A percentile compares a stretch with the other conserved stretches of the same genome.
phyloP scores from a whole-genome alignment of 148 eudicot genomes.

The Cornus suecica region DNA sequence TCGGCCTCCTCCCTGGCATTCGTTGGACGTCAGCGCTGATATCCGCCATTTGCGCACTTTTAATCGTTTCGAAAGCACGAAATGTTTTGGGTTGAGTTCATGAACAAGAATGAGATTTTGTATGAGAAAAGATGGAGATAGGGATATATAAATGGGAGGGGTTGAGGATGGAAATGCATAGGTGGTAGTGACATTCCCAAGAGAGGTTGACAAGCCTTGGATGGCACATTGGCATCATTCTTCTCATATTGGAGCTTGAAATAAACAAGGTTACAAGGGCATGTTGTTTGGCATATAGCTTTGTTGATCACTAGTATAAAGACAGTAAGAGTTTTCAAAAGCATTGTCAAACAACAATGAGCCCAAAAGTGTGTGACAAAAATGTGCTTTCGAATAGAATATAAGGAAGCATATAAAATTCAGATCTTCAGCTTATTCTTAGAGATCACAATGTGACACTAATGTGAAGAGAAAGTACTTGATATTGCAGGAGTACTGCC shows the following conservation, averaged over 20 bases:
- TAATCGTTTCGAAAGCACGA: not conserved
- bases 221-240: slow-evolving; percentile 5
- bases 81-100: not conserved
- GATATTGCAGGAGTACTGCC: too few relatives aligned
- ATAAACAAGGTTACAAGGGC: not conserved
- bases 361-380: too few relatives aligned
- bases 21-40: slow-evolving; percentile 4
- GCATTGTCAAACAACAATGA: not conserved
- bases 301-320: not conserved
- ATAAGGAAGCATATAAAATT: too few relatives aligned
- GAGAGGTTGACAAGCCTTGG: not conserved
- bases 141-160: not conserved
- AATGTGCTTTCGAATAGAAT: too few relatives aligned
- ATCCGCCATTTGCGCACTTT: slow-evolving; percentile 14
- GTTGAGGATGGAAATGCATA: not conserved
- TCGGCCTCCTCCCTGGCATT: not conserved
- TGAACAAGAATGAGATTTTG: not conserved
- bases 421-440: too few relatives aligned
- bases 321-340: not conserved
- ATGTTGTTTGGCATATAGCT: not conserved
- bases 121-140: not conserved
- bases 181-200: not conserved
- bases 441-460: too few relatives aligned
- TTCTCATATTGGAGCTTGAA: not conserved
- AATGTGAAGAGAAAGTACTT: too few relatives aligned